These are phyloP conservation scores for Talaromyces sp. DNA, from an alignment of 2,329 filamentous ascomycete genomes.

Conservation along the genomic window DNA sequence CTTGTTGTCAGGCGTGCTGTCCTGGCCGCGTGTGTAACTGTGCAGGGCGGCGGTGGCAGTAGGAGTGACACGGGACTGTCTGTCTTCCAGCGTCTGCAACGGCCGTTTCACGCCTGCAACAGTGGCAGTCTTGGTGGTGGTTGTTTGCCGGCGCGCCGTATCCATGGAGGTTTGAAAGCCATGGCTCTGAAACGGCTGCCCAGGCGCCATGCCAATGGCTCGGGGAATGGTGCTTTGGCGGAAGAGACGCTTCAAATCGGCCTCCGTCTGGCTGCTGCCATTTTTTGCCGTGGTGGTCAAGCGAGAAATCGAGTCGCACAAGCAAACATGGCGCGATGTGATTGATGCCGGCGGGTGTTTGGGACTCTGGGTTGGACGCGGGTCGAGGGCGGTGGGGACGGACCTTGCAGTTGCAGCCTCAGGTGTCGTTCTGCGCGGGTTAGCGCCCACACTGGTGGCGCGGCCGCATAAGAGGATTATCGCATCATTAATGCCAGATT, in stretches of 20 bases:
- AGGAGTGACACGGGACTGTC: neutral
- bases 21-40: neutral
- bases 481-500: no score
- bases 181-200: slow-evolving; percentile 40
- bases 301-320: neutral
- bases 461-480: no score
- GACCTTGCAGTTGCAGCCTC: neutral
- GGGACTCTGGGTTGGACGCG: no score
- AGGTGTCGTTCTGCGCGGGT: neutral
- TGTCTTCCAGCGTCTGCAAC: neutral
- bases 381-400: neutral
- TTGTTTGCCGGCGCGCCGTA: slow-evolving; percentile 33
- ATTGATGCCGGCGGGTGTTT: neutral
- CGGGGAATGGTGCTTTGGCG: neutral
- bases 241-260: neutral
- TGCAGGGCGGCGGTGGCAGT: neutral
- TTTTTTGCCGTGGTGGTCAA: neutral
- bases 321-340: neutral
- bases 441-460: no score
- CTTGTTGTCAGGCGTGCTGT: neutral
- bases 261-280: neutral
- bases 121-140: slow-evolving; percentile 31
- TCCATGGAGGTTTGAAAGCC: slow-evolving; percentile 47
- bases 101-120: neutral
- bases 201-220: slow-evolving; percentile 1